Evolutionary conservation across 345 rosid species (phyloP), one percentile per base, ranked within the genome.

Genomic region (Eucalyptus erythrocorys): DNA sequence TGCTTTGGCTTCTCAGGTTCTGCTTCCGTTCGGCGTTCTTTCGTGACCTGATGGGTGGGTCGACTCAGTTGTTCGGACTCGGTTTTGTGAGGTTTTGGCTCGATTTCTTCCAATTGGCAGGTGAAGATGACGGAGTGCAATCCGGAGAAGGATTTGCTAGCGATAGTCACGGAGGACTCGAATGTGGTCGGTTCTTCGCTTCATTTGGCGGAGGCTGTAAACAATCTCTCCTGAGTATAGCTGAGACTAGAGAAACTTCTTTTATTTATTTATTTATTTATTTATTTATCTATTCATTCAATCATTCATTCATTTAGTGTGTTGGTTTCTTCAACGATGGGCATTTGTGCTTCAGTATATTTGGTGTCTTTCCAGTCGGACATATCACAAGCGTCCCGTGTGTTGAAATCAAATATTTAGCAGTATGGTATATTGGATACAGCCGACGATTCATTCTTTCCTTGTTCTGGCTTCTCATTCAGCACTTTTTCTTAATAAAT

Each of bases 31-130:
- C 21, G 0, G 8, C 53, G 0, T 50, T 6, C 53, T 50, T 50
- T 50, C 2, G 0, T 0, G 21, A 50, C 0, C 8, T 6, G 6
- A 50, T 50, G 53, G 53, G 21, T 50, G 53, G 21, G 21, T 50
- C 2, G 0, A 50, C 53, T 50, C 53, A 8, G 16, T 50, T 50
- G 53, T 50, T 21, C 57, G 0, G 10, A 0, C 26, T 53, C 59
- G 59, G 27, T 53, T 53, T 51, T 21, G 57, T 51, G 57, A 51
- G 57, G 57, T 53, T 51, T 21, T 53, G 59, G 59, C 27, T 53
- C 27, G 5, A 8, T 53, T 53, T 53, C 59, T 53, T 53, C 59
- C 26, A 22, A 53, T 53, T 8, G 26, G 11, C 4, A 53, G 27
- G 11, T 53, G 59, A 53, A 53, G 26, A 53, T 53, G 5, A 22